A percentile compares a stretch with the other conserved stretches of the same genome.
phyloP scores from a whole-genome alignment of 495 filamentous ascomycete genomes.

The Cenococcum geophilum region DNA sequence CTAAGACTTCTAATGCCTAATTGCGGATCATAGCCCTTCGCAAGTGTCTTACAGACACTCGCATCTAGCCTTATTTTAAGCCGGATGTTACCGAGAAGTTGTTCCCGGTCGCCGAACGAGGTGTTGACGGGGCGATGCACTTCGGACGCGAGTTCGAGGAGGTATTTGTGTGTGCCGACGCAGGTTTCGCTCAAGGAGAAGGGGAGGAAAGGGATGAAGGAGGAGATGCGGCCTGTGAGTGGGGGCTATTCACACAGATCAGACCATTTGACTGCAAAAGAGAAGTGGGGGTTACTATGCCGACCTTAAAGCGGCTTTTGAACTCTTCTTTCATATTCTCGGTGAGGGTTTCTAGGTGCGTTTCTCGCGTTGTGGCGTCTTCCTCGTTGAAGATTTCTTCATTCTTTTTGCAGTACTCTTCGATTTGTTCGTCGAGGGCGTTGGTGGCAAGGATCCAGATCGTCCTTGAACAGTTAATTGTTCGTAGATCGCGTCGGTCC shows the following conservation, averaged over 20 bases:
- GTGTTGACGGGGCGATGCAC: not conserved
- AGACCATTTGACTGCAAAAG: not conserved
- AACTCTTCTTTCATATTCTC: constrained; percentile 17
- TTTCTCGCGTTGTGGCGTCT: not conserved
- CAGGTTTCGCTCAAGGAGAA: constrained; percentile 42
- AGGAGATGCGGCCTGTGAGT: constrained; percentile 38
- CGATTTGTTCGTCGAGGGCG: constrained; percentile 41
- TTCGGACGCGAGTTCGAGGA: constrained; percentile 33
- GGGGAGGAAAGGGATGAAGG: constrained; percentile 45
- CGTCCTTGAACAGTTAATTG: constrained; percentile 48
- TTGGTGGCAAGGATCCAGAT: constrained; percentile 56
- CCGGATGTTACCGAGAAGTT: not conserved
- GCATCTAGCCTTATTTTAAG: not conserved
- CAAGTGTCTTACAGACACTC: not conserved
- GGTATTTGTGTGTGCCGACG: constrained; percentile 43
- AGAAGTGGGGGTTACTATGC: not conserved
- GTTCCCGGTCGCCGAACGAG: not conserved
- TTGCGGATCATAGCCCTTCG: not conserved
- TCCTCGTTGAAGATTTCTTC: not conserved
- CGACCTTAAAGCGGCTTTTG: constrained; percentile 3
- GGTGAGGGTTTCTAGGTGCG: constrained; percentile 43
- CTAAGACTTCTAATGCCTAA: not conserved
- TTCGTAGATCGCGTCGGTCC: constrained; percentile 43
- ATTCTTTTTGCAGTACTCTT: constrained; percentile 5
- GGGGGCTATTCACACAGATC: constrained; percentile 29